A percentile compares a stretch with the other conserved stretches of the same genome.
These are phyloP conservation scores for Ophiobolus disseminans DNA, from an alignment of 2,329 filamentous ascomycete species.

Conservation along the genomic window DNA sequence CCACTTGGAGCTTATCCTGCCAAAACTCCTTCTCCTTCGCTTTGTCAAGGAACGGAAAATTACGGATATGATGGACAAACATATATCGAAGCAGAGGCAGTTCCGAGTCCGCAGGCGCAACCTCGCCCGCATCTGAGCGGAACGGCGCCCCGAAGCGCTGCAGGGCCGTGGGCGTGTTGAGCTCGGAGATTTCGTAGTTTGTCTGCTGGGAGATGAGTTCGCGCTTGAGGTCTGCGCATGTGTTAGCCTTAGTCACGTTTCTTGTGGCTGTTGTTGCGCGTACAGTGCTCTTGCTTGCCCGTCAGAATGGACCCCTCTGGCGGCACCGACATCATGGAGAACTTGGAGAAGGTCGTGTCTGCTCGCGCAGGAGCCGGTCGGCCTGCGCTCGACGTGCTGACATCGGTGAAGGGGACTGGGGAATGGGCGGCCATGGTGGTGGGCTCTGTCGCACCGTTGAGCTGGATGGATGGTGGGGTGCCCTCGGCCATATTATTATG, in stretches of 20 bases:
- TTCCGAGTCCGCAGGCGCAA: constrained; percentile 91
- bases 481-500: constrained; percentile 38
- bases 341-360: constrained; percentile 46
- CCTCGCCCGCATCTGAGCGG: constrained; percentile 88
- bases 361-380: constrained; percentile 33
- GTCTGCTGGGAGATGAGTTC: constrained; percentile 93
- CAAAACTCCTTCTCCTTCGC: constrained; percentile 99
- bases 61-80: constrained; percentile 96
- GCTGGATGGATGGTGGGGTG: constrained; percentile 39
- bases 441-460: constrained; percentile 42
- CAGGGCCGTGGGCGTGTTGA: constrained; percentile 92
- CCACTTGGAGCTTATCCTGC: constrained; percentile 96
- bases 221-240: constrained; percentile 80
- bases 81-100: constrained; percentile 93
- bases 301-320: constrained; percentile 73
- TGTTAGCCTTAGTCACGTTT: constrained; percentile 11
- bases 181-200: constrained; percentile 85
- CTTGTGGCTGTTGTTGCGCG: constrained; percentile 37
- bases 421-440: constrained; percentile 38
- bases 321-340: constrained; percentile 55
- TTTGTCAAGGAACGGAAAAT: constrained; percentile 97
- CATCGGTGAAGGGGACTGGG: constrained; percentile 26
- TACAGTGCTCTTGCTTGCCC: constrained; percentile 98
- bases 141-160: constrained; percentile 96
- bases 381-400: constrained; percentile 7